These are phyloP conservation scores for Penicillium expansum DNA, from an alignment of 2,329 filamentous ascomycete species.

Conservation along the genomic window DNA sequence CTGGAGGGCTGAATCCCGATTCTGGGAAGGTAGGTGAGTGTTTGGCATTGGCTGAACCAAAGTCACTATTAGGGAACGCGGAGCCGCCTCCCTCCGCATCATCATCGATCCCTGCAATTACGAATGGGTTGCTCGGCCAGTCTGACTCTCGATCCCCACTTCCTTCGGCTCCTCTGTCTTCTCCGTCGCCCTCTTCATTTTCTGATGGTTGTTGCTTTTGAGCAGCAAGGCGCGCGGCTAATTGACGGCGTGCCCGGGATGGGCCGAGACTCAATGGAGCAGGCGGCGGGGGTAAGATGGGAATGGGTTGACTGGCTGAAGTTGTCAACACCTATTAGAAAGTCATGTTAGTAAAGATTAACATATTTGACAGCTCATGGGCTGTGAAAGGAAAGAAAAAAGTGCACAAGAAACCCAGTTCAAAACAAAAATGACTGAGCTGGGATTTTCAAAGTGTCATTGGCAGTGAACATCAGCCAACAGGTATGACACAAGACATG, in stretches of 20 bases:
- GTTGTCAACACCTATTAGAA: slow-evolving; percentile 26
- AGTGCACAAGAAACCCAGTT: not conserved
- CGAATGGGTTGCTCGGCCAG: slow-evolving; percentile 39
- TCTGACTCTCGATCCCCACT: slow-evolving; percentile 25
- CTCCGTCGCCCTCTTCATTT: slow-evolving; percentile 35
- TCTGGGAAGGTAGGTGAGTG: slow-evolving; percentile 38
- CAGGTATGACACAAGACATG: not conserved
- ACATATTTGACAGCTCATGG: not conserved
- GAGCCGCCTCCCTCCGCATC: slow-evolving; percentile 30
- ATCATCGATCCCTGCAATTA: slow-evolving; percentile 39
- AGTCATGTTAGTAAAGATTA: slow-evolving; percentile 13
- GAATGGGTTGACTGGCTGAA: slow-evolving; percentile 44
- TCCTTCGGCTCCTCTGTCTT: slow-evolving; percentile 23
- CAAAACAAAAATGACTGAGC: not conserved
- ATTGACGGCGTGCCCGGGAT: slow-evolving; percentile 78
- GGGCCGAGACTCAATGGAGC: slow-evolving; percentile 82
- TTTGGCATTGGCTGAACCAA: slow-evolving; percentile 26
- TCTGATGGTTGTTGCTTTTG: slow-evolving; percentile 63
- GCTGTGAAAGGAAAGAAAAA: not conserved
- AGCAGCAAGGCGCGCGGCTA: slow-evolving; percentile 81
- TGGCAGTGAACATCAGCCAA: not conserved
- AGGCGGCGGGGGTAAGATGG: slow-evolving; percentile 55
- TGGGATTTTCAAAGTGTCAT: not conserved
- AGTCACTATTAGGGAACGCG: slow-evolving; percentile 34
- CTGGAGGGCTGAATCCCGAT: slow-evolving; percentile 39